Base-by-base conservation (phyloP, 1,284 basidiomycete genomes). In the Ustilago nuda region DNA sequence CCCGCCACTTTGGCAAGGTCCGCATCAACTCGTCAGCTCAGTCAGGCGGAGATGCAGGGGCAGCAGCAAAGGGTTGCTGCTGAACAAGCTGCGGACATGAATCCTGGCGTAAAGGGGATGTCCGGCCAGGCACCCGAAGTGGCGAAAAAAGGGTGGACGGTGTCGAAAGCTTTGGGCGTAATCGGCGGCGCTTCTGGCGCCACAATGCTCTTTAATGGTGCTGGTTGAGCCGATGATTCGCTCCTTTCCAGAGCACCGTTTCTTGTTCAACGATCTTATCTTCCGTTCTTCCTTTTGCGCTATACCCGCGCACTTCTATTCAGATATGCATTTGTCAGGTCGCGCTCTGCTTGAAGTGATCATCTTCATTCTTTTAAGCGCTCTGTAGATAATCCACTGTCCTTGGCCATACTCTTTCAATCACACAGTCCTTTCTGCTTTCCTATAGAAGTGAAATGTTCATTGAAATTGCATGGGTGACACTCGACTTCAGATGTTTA, bases 151-250 rank as follows among this genome's bases (percentile, higher is more conserved):
- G 48, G 51, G 0, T 45, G 45, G 45, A 46, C 32, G 12, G 0
- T 8, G 0, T 11, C 1, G n/a, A 64, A 46, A 27, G 54, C 11
- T 8, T 7, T 64, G 8, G 57, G 39, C 2, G 35, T 23, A 9
- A 4, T 72, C 12, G 54, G 65, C 7, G 13, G 11, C 0, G 66
- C 57, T 52, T 58, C 57, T 7, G 58, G 65, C n/a, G 55, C 51
- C 8, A 46, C 50, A 0, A 68, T 73, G 66, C 53, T 46, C 12
- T 61, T 73, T 51, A 65, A 58, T 45, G 71, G 71, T 58, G 2
- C 27, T n/a, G 55, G 65, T 30, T 63, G 19, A 55, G 33, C n/a
- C 19, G 9, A 19, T 23, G 12, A 8, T 32, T 41, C 9, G 41
- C 45, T 53, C 11, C 48, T 7, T 50, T 55, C n/a, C 30, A 13